A percentile compares a stretch with the other conserved stretches of the same genome.
Evolutionary conservation across 768 basidiomycete species (phyloP).

Genomic region (Botryobasidium botryosum): DNA sequence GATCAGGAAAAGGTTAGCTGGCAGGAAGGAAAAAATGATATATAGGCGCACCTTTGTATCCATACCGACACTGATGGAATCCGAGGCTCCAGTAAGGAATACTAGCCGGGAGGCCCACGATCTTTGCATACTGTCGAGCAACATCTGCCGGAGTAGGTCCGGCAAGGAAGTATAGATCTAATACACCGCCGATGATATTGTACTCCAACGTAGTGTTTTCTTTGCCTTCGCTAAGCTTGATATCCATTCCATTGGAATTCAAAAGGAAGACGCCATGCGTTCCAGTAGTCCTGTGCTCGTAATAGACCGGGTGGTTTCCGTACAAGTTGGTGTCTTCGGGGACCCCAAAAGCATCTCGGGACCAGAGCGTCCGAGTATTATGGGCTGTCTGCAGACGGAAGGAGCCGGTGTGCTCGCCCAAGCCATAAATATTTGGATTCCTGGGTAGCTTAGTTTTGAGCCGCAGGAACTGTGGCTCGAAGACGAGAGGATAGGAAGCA

Average conservation of each 20-base stretch:
- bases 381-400: constrained; percentile 41
- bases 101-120: constrained; percentile 49
- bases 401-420: constrained; percentile 54
- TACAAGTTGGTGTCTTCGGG: constrained; percentile 47
- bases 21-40: too few relatives aligned
- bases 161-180: constrained; percentile 70
- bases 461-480: constrained; percentile 61
- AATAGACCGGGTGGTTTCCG: constrained; percentile 56
- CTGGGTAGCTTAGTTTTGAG: constrained; percentile 46
- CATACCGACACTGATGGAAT: constrained; percentile 56
- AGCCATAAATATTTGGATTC: constrained; percentile 55
- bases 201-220: constrained; percentile 44
- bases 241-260: constrained; percentile 61
- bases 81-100: constrained; percentile 64
- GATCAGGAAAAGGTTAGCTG: neutral
- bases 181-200: constrained; percentile 56
- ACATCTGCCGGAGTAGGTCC: constrained; percentile 34
- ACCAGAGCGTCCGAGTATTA: constrained; percentile 38
- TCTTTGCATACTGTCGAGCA: constrained; percentile 49
- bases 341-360: constrained; percentile 45
- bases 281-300: constrained; percentile 46
- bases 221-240: constrained; percentile 35
- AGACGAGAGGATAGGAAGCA: constrained; percentile 43
- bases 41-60: constrained; percentile 36
- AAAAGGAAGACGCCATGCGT: constrained; percentile 56